Conservation (phyloP, 83 land plant genomes). For the Diphasiastrum complanatum region DNA sequence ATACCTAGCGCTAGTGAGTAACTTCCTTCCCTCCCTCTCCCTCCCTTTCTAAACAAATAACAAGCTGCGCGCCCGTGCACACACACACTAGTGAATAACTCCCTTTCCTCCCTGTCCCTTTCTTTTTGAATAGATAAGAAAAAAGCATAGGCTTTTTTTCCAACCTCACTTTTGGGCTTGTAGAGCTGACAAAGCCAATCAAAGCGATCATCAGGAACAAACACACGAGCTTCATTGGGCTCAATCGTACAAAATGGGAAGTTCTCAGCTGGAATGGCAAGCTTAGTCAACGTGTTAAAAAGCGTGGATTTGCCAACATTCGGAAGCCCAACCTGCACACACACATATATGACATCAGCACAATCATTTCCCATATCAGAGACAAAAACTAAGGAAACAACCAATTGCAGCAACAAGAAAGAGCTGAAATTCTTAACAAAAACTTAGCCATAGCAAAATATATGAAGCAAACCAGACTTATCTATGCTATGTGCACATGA, state of each 20-base stretch:
- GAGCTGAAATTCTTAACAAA: no score
- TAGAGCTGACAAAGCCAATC: slow-evolving; percentile 84
- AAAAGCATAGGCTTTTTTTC: not conserved
- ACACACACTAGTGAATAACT: no score
- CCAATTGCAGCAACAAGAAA: not conserved
- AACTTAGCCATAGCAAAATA: no score
- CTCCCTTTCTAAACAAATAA: not conserved
- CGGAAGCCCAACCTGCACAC: slow-evolving; percentile 87
- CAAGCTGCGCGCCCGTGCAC: no score
- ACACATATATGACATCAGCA: not conserved
- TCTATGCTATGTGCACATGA: no score
- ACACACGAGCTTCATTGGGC: slow-evolving; percentile 95
- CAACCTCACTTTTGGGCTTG: slow-evolving; percentile 99
- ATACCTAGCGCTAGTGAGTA: no score
- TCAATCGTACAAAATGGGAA: slow-evolving; percentile 98
- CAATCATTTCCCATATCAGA: not conserved
- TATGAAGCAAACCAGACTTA: no score
- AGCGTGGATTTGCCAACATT: slow-evolving; percentile 99
- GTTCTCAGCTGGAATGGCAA: slow-evolving; percentile 94
- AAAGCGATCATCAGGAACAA: slow-evolving; percentile 93
- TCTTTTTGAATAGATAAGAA: slow-evolving; percentile 7
- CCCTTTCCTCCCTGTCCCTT: no score
- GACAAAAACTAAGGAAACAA: not conserved
- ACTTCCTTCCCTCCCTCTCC: no score
- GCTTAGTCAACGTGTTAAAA: slow-evolving; percentile 95